These are phyloP conservation scores for Aspergillus luchuensis DNA, from an alignment of 2,329 filamentous ascomycete genomes.

Conservation along the genomic window DNA sequence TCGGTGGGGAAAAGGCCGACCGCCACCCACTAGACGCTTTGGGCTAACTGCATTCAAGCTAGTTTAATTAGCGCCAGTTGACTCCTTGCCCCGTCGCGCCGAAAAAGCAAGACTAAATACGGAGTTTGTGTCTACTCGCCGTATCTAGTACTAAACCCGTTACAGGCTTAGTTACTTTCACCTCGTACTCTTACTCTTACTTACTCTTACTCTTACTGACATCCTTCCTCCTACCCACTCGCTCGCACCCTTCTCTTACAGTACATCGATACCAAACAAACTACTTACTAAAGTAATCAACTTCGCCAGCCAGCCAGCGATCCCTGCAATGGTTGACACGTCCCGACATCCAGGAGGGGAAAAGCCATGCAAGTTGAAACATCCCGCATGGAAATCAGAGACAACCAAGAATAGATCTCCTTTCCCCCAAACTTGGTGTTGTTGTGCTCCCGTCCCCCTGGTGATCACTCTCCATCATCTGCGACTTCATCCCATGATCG, in stretches of 20 bases:
- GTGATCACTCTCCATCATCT: neutral
- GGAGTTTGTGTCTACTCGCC: too few relatives aligned
- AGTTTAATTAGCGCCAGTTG: slow-evolving; percentile 20
- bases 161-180: too few relatives aligned
- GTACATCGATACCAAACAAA: neutral
- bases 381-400: slow-evolving; percentile 7
- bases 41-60: slow-evolving; percentile 13
- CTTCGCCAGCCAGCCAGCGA: slow-evolving; percentile 10
- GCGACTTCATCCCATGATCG: neutral
- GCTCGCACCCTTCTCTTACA: neutral
- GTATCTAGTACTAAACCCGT: too few relatives aligned
- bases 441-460: neutral
- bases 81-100: slow-evolving; percentile 5
- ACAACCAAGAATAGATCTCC: slow-evolving; percentile 9
- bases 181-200: too few relatives aligned
- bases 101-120: neutral
- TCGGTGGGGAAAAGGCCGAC: slow-evolving; percentile 18
- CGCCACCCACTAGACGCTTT: slow-evolving; percentile 20
- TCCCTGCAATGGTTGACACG: slow-evolving; percentile 24
- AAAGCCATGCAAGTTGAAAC: slow-evolving; percentile 11
- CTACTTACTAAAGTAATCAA: neutral
- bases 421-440: neutral
- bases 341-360: slow-evolving; percentile 10
- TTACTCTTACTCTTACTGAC: too few relatives aligned
- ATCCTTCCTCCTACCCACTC: neutral